These are phyloP conservation scores for peach (Prunus persica) DNA, from an alignment of 306 rosid genomes.

Conservation along the genomic window DNA sequence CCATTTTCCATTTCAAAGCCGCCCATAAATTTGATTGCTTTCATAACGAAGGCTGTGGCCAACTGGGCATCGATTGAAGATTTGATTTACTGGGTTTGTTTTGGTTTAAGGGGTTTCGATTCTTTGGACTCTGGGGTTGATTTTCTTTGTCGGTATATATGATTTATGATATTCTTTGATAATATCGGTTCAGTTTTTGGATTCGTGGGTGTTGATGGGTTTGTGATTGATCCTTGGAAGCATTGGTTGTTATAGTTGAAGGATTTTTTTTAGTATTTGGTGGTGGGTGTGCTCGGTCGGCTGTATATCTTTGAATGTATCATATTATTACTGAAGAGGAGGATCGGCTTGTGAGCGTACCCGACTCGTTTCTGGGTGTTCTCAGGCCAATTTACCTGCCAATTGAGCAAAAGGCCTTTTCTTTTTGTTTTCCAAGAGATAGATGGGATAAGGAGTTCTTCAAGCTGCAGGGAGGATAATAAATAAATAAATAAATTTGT, in stretches of 20 bases:
- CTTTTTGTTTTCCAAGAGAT: conserved; percentile 36
- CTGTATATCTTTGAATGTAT: conserved; percentile 61
- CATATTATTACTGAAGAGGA: conserved; percentile 34
- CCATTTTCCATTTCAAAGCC: neutral
- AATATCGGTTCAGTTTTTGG: neutral
- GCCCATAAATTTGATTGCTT: neutral
- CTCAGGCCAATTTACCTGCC: conserved; percentile 43
- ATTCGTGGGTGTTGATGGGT: conserved; percentile 3
- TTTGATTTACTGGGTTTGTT: neutral
- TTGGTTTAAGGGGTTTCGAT: neutral
- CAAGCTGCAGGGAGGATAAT: conserved; percentile 66
- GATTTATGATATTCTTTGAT: neutral
- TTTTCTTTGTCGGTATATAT: neutral
- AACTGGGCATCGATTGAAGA: neutral
- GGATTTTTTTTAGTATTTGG: conserved; percentile 2
- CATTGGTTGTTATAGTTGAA: conserved; percentile 17
- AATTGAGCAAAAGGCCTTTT: conserved; percentile 23
- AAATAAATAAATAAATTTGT: neutral
- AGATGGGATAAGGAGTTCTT: conserved; percentile 80
- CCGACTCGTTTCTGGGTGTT: conserved; percentile 56
- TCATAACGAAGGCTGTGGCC: neutral
- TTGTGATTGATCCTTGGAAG: conserved; percentile 22
- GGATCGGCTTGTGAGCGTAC: conserved; percentile 57
- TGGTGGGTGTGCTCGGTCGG: conserved; percentile 16
- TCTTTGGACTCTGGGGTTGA: neutral